Conservation (phyloP, 73 alveolate genomes). For the Blepharisma stoltei region DNA sequence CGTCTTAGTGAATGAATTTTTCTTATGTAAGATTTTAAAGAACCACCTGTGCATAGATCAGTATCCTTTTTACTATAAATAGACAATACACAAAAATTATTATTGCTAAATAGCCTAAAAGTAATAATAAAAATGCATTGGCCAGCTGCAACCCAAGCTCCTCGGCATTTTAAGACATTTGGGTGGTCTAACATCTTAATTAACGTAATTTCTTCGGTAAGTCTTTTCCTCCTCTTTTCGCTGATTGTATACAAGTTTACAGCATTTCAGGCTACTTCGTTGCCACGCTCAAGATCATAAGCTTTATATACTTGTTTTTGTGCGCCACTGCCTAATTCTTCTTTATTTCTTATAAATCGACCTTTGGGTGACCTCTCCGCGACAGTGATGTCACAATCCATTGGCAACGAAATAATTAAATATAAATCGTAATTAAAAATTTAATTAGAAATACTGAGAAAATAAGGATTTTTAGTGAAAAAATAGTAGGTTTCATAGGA, state of each 20-base stretch:
- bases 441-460: too few species aligned
- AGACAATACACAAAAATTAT: too few species aligned
- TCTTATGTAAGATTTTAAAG: constrained; percentile 72
- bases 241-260: not conserved
- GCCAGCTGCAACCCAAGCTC: constrained; percentile 89
- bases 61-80: too few species aligned
- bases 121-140: constrained; percentile 89
- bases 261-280: constrained; percentile 30
- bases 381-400: not conserved
- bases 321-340: constrained; percentile 18
- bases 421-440: too few species aligned
- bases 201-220: constrained; percentile 7
- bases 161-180: constrained; percentile 85
- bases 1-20: constrained; percentile 77
- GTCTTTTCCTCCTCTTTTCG: not conserved
- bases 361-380: constrained; percentile 29
- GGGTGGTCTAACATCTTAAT: constrained; percentile 71
- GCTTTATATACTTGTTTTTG: constrained; percentile 9
- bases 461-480: too few species aligned
- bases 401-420: too few species aligned
- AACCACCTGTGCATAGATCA: constrained; percentile 95
- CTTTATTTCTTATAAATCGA: constrained; percentile 48
- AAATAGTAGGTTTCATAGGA: too few species aligned
- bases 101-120: too few species aligned
- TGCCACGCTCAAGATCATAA: constrained; percentile 24